A percentile compares a stretch with the other conserved stretches of the same genome.
Conservation (phyloP, 139 green algal genomes). For the Asterochloris erici region DNA sequence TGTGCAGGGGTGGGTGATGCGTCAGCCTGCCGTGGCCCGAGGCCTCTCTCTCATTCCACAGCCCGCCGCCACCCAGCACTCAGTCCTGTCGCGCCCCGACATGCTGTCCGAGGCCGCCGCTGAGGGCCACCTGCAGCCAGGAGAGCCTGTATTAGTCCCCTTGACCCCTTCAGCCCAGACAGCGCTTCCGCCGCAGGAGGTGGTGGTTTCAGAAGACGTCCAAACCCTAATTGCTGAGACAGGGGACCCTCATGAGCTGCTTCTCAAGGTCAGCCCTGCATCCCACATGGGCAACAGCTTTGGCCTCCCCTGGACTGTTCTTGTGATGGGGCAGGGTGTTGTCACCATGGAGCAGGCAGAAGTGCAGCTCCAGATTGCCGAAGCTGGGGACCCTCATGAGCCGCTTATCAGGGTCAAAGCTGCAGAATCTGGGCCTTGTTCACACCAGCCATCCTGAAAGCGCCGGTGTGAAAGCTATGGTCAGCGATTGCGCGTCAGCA, state of each 20-base stretch:
- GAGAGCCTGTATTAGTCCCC: background rate
- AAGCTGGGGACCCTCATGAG: background rate
- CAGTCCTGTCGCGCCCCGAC: background rate
- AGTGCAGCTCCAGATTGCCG: background rate
- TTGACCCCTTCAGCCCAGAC: background rate
- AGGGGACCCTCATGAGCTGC: background rate
- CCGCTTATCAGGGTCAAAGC: background rate
- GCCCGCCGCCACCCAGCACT: background rate
- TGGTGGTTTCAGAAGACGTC: background rate
- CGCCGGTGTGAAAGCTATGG: background rate
- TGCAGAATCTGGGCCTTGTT: background rate
- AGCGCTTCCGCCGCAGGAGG: background rate
- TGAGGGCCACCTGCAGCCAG: background rate
- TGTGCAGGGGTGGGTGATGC: too few relatives aligned
- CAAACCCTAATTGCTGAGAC: background rate
- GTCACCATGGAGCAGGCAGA: background rate
- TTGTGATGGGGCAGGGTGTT: background rate
- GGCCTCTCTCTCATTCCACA: background rate
- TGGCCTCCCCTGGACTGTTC: background rate
- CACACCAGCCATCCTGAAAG: background rate
- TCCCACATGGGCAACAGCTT: too few relatives aligned
- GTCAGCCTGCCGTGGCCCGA: background rate
- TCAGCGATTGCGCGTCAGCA: background rate
- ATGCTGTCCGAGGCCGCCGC: background rate
- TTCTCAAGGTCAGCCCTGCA: background rate